Evolutionary conservation across 768 basidiomycete genomes (phyloP).

Genomic region (Cystobasidium ongulense): DNA sequence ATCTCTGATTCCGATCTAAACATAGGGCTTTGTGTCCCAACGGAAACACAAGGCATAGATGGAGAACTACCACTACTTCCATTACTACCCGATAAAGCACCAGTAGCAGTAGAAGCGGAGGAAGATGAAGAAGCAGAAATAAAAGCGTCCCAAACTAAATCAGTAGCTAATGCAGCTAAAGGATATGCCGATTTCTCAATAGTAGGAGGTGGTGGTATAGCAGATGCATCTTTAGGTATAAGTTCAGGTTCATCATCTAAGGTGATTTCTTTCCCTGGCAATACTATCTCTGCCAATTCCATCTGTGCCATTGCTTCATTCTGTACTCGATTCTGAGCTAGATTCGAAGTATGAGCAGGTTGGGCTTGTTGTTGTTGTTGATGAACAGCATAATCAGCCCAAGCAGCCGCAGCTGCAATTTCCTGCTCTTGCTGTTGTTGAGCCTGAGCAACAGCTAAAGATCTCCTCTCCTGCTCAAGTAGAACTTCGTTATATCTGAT

Average conservation of each 20-base stretch:
- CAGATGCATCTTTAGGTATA: slow-evolving; percentile 15
- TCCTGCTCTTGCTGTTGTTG: not conserved
- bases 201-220: slow-evolving; percentile 21
- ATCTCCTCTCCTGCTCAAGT: not conserved
- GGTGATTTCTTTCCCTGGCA: not conserved
- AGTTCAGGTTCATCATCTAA: slow-evolving; percentile 3
- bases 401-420: not conserved
- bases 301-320: not conserved
- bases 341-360: not conserved
- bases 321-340: not conserved
- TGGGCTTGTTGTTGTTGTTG: not conserved
- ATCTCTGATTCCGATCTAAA: not conserved
- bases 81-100: too few species aligned
- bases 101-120: not conserved
- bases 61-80: not conserved
- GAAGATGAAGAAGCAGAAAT: slow-evolving; percentile 2
- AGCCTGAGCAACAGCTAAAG: not conserved
- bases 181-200: slow-evolving; percentile 24
- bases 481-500: not conserved
- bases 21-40: not conserved
- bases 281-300: not conserved
- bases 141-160: slow-evolving; percentile 28
- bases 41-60: not conserved
- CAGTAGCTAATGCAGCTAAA: slow-evolving; percentile 27
- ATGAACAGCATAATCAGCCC: not conserved